Percentiles rank a stretch among this genome's conserved stretches.
These are phyloP conservation scores for Grigorovia jiainica DNA, from an alignment of 805 yeast genomes.

Conservation along the genomic window DNA sequence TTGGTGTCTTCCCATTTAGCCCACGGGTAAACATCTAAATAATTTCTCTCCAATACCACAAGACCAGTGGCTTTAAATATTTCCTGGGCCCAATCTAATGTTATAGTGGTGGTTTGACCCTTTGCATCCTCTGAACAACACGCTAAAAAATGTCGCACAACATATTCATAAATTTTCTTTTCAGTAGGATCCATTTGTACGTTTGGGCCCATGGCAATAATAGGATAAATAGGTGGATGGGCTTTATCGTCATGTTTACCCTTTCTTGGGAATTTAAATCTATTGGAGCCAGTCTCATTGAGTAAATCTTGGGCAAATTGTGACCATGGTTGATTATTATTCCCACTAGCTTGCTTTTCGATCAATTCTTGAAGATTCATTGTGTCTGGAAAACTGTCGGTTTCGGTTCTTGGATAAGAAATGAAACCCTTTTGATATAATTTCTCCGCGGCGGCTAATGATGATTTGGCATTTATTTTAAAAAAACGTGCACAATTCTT, in stretches of 20 bases:
- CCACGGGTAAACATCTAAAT: conserved; percentile 71
- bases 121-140: conserved; percentile 87
- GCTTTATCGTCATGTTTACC: conserved; percentile 90
- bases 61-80: conserved; percentile 64
- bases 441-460: conserved; percentile 72
- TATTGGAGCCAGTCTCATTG: conserved; percentile 28
- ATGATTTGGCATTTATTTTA: conserved; percentile 68
- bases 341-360: conserved; percentile 42
- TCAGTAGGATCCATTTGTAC: conserved; percentile 31
- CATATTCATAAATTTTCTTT: conserved; percentile 73
- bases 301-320: conserved; percentile 43
- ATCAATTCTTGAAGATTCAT: conserved; percentile 64
- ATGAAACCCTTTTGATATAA: conserved; percentile 78
- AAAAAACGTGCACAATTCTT: conserved; percentile 71
- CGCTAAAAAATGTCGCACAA: conserved; percentile 79
- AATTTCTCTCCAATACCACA: conserved; percentile 63
- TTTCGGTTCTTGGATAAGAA: conserved; percentile 96
- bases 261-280: conserved; percentile 57
- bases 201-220: conserved; percentile 29
- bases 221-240: conserved; percentile 96
- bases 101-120: conserved; percentile 57
- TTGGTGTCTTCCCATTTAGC: conserved; percentile 64
- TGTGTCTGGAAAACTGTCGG: conserved; percentile 69
- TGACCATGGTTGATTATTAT: conserved; percentile 79
- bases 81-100: conserved; percentile 72